Percentiles rank a stretch among this genome's conserved stretches.
phyloP scores from a whole-genome alignment of 2,329 filamentous ascomycete genomes.

The Ambrosiella cleistominuta region DNA sequence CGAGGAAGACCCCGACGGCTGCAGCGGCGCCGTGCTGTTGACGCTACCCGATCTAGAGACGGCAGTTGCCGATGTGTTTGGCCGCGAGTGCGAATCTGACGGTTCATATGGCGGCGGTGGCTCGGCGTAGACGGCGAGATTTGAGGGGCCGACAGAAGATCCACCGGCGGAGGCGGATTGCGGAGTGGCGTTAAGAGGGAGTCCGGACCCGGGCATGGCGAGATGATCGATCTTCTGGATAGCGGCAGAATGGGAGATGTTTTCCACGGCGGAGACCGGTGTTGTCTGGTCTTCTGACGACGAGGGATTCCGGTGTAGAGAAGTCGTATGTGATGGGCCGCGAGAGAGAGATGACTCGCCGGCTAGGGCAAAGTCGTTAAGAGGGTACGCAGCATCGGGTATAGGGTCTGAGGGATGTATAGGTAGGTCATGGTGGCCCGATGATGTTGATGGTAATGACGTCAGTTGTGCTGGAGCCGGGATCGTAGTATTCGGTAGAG shows the following conservation, averaged over 20 bases:
- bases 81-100: conserved; percentile 6
- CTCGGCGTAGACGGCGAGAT: background rate
- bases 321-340: background rate
- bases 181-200: conserved; percentile 3
- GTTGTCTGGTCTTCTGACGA: background rate
- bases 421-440: conserved; percentile 6
- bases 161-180: conserved; percentile 7
- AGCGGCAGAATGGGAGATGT: background rate
- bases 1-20: background rate
- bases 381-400: conserved; percentile 13
- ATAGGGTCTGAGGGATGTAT: conserved; percentile 13
- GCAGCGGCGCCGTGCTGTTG: conserved; percentile 7
- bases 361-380: conserved; percentile 8
- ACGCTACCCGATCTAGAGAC: conserved; percentile 2
- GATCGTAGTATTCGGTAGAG: background rate
- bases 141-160: background rate
- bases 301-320: background rate
- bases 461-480: background rate
- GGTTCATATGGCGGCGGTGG: conserved; percentile 12
- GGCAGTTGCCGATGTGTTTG: conserved; percentile 2
- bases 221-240: conserved; percentile 10
- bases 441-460: background rate
- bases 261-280: background rate
- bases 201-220: conserved; percentile 10
- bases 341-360: background rate